phyloP scores from a whole-genome alignment of 192 early-diverging fungal species.

The Gaertneriomyces semiglobifer region DNA sequence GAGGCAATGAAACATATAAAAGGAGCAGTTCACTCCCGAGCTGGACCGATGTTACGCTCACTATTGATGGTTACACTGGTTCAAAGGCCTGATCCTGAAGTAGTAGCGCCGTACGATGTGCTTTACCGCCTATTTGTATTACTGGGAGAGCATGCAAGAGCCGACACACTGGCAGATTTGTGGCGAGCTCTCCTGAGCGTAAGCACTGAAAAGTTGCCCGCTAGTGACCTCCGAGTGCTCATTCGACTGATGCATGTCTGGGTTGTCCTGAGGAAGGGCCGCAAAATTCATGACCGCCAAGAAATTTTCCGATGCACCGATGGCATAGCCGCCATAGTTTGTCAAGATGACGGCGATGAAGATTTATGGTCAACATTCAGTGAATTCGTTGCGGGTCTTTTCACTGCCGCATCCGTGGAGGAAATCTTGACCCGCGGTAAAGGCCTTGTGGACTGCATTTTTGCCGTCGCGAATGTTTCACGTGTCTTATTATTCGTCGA shows the following conservation, averaged over 20 bases:
- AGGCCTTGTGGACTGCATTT: slow-evolving; percentile 44
- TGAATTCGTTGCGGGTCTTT: slow-evolving; percentile 26
- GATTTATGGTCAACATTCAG: slow-evolving; percentile 16
- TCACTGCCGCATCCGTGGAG: slow-evolving; percentile 30
- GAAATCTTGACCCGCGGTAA: slow-evolving; percentile 50
- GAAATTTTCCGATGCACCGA: too few species aligned
- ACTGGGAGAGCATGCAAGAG: slow-evolving; percentile 36
- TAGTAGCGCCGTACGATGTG: slow-evolving; percentile 27
- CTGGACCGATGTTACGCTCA: slow-evolving; percentile 34
- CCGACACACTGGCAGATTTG: slow-evolving; percentile 29
- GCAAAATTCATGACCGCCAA: not conserved
- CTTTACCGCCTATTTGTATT: slow-evolving; percentile 32
- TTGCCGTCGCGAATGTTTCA: slow-evolving; percentile 49
- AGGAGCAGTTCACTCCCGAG: slow-evolving; percentile 54
- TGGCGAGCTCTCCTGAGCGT: slow-evolving; percentile 31
- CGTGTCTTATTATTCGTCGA: slow-evolving; percentile 66
- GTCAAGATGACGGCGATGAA: too few species aligned
- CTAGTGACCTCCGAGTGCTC: slow-evolving; percentile 8
- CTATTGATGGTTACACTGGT: slow-evolving; percentile 23
- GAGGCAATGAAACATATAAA: slow-evolving; percentile 76
- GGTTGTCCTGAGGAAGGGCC: slow-evolving; percentile 26
- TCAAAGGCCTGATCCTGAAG: slow-evolving; percentile 10
- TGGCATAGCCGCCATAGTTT: too few species aligned
- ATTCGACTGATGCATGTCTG: slow-evolving; percentile 3
- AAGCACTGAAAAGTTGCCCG: not conserved